Evolutionary conservation across 345 rosid genomes (phyloP), one percentile per base, ranked within the genome.

Genomic region (Psidium guajava): DNA sequence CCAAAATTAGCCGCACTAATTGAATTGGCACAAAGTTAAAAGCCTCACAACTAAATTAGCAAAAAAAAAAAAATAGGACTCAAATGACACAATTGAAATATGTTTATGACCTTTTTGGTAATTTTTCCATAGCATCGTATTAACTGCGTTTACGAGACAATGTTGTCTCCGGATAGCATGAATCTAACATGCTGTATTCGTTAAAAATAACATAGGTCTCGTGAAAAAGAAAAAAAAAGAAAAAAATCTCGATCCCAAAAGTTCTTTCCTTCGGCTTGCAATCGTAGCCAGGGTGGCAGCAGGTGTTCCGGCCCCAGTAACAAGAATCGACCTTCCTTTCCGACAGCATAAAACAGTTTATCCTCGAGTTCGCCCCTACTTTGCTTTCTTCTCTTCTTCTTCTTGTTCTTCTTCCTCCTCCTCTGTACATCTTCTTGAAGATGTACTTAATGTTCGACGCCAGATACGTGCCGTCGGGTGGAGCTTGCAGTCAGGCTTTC

Each of bases 321-420:
- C 58, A 8, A 55, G n/a, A 21, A 32, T 16, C 24, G 4, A 16
- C 47, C 11, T 32, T 18, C 47, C 47, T 69, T 32, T 69, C 47
- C 0, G 25, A 69, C 47, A 4, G 20, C 77, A 4, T 5, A 2
- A 8, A 2, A 18, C 18, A 6, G 6, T 16, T 8, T 4, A 2
- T 9, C 24, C 47, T 32, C 13, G 24, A 69, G 13, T 9, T 8
- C 6, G 22, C 22, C 13, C 0, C 1, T 18, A 8, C 1, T 18
- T 61, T 61, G 5, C 42, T 36, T 61, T 61, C 42, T 27, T 27
- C 36, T 58, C 27, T 15, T 12, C 16, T 28, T 6, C 32, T 27
- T 25, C 54, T 3, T 58, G 14, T 15, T 12, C 16, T 28, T 6
- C 32, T 14, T 25, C 54, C 3, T 22, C 73, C 5, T 27, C 40